These are phyloP conservation scores for Fistulifera pelliculosa DNA, from an alignment of 108 stramenopile genomes.

Conservation along the genomic window DNA sequence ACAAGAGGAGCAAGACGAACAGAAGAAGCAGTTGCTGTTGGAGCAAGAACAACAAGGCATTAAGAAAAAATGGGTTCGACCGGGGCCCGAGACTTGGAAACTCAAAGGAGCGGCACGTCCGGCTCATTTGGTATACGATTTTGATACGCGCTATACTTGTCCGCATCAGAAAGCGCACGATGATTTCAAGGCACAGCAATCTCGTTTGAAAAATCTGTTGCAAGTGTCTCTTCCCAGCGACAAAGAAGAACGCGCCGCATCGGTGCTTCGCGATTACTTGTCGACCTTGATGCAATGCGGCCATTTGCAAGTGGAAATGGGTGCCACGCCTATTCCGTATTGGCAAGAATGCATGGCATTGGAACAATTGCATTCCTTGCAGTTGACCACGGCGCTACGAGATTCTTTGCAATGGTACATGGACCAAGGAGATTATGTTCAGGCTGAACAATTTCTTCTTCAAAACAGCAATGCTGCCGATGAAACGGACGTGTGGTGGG, in stretches of 20 bases:
- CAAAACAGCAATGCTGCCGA: too few relatives aligned
- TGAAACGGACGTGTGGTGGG: too few relatives aligned
- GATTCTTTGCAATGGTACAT: constrained; percentile 74
- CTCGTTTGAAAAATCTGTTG: constrained; percentile 54
- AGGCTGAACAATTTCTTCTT: constrained; percentile 32
- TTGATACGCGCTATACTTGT: constrained; percentile 84
- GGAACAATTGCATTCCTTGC: constrained; percentile 10
- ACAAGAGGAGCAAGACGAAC: constrained; percentile 17
- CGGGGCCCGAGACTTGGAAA: constrained; percentile 82
- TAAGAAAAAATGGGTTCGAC: constrained; percentile 42
- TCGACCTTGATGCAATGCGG: constrained; percentile 72
- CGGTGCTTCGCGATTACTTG: constrained; percentile 21
- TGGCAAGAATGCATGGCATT: background rate
- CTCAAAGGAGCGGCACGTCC: constrained; percentile 82
- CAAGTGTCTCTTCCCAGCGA: constrained; percentile 25
- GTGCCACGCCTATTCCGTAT: constrained; percentile 3
- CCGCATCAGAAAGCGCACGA: constrained; percentile 64
- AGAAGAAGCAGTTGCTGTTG: constrained; percentile 4
- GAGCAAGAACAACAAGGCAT: constrained; percentile 16
- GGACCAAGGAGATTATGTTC: constrained; percentile 35
- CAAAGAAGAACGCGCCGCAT: constrained; percentile 40
- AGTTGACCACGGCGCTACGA: constrained; percentile 59
- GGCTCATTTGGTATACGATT: constrained; percentile 81
- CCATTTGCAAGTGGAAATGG: constrained; percentile 44
- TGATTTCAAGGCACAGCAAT: constrained; percentile 45